These are phyloP conservation scores for Serendipita sp. DNA, from an alignment of 768 basidiomycete genomes.

Conservation along the genomic window DNA sequence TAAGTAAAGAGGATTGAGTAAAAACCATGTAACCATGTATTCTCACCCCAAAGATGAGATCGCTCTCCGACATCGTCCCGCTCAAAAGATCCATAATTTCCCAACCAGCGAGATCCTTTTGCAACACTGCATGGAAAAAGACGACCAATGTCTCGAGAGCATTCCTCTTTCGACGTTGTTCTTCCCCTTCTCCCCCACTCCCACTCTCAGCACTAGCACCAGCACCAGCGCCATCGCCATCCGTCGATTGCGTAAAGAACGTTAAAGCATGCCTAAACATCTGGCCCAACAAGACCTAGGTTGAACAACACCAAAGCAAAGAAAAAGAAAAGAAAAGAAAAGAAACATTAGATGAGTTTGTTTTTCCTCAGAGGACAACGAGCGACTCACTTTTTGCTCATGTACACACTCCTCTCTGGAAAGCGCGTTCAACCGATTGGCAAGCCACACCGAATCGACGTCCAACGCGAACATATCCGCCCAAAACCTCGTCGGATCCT, in stretches of 20 bases:
- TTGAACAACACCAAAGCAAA: constrained; percentile 16
- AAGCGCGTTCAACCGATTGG: constrained; percentile 23
- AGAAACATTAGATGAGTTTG: not conserved
- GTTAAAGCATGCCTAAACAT: constrained; percentile 33
- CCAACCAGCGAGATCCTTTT: constrained; percentile 49
- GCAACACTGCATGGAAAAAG: constrained; percentile 31
- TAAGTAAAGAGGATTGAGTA: too few relatives aligned
- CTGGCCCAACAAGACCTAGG: constrained; percentile 32
- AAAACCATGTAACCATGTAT: too few relatives aligned
- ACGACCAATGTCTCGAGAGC: constrained; percentile 38
- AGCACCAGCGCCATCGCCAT: constrained; percentile 16
- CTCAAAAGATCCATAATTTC: constrained; percentile 58
- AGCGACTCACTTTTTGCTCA: constrained; percentile 30
- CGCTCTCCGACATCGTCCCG: constrained; percentile 41
- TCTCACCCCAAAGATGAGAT: constrained; percentile 37
- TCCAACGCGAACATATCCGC: constrained; percentile 35
- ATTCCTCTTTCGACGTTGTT: constrained; percentile 19
- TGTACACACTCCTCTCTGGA: constrained; percentile 36
- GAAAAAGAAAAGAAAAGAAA: constrained; percentile 6
- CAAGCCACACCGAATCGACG: constrained; percentile 32
- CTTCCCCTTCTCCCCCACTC: too few relatives aligned
- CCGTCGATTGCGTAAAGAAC: constrained; percentile 17
- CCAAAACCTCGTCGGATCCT: constrained; percentile 34
- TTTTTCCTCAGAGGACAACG: too few relatives aligned
- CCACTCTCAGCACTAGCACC: too few relatives aligned